Evolutionary conservation across 805 yeast genomes (phyloP).

Genomic region (Pichia eremophila): DNA sequence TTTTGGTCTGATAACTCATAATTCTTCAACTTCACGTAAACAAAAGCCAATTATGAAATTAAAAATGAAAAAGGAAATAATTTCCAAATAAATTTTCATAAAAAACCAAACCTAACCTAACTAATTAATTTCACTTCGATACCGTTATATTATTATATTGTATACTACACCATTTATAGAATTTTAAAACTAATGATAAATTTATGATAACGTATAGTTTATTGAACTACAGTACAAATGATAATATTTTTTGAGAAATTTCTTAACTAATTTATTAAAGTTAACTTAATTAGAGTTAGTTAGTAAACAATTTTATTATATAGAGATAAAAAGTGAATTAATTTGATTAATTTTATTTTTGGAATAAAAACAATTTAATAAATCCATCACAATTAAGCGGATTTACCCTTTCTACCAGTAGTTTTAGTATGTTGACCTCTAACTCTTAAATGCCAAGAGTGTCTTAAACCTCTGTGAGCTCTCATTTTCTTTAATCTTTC

Average conservation of each 20-base stretch:
- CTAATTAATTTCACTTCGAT: too few species aligned
- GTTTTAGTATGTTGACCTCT: conserved; percentile 99
- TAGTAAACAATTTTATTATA: background rate
- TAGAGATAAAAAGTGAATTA: background rate
- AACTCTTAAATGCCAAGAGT: conserved; percentile 99
- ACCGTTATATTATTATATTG: too few species aligned
- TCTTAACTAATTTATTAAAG: background rate
- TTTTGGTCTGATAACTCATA: conserved; percentile 23
- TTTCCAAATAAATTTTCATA: background rate
- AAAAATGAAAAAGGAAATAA: conserved; percentile 5
- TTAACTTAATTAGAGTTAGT: background rate
- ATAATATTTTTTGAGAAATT: too few species aligned
- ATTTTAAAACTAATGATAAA: too few species aligned
- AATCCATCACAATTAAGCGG: conserved; percentile 17
- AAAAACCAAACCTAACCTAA: too few species aligned
- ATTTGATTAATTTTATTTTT: too few species aligned
- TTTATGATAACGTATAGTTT: too few species aligned
- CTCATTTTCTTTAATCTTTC: conserved; percentile 99
- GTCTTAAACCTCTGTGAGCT: conserved; percentile 99
- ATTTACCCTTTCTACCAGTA: conserved; percentile 91
- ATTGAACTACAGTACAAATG: too few species aligned
- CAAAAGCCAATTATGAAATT: conserved; percentile 26
- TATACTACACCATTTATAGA: too few species aligned
- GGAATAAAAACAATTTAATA: background rate
- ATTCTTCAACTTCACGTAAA: conserved; percentile 14